These are phyloP conservation scores for Lasiodiplodia sp. DNA, from an alignment of 2,329 filamentous ascomycete genomes.

Conservation along the genomic window DNA sequence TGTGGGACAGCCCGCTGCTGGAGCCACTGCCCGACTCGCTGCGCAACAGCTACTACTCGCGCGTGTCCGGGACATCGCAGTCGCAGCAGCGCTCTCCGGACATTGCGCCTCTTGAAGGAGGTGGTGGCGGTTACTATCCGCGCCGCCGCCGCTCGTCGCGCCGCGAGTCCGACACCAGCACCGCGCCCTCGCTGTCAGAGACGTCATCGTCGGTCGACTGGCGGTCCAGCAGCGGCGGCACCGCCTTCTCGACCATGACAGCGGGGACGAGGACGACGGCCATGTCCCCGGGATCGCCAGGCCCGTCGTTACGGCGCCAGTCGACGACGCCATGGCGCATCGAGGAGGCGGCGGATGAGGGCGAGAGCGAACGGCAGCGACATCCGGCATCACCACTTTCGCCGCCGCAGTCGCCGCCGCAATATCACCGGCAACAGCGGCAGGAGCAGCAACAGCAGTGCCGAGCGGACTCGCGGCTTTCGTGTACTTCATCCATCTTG, in stretches of 20 bases:
- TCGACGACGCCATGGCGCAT: slow-evolving; percentile 13
- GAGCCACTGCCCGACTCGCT: slow-evolving; percentile 26
- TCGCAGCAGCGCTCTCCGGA: slow-evolving; percentile 16
- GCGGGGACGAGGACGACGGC: background rate
- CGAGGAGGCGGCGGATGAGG: slow-evolving; percentile 4
- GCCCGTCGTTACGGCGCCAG: background rate
- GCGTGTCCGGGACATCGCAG: background rate
- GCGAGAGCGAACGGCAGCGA: slow-evolving; percentile 1
- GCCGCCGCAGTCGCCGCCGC: too few species aligned
- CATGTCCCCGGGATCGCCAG: background rate
- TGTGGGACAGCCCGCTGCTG: slow-evolving; percentile 19
- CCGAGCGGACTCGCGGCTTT: slow-evolving; percentile 5
- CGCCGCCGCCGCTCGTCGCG: background rate
- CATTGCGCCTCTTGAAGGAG: background rate
- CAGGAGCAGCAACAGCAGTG: background rate
- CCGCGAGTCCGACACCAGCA: slow-evolving; percentile 26
- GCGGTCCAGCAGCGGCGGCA: slow-evolving; percentile 20
- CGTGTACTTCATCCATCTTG: slow-evolving; percentile 6
- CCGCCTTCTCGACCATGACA: background rate
- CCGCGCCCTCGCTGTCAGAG: slow-evolving; percentile 20
- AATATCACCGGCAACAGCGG: too few species aligned
- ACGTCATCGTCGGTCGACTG: slow-evolving; percentile 10
- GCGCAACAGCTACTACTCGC: slow-evolving; percentile 14
- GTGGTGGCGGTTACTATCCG: background rate
- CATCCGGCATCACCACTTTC: background rate